Conservation (phyloP, 495 filamentous ascomycete genomes). For the Aspergillus affinis region DNA sequence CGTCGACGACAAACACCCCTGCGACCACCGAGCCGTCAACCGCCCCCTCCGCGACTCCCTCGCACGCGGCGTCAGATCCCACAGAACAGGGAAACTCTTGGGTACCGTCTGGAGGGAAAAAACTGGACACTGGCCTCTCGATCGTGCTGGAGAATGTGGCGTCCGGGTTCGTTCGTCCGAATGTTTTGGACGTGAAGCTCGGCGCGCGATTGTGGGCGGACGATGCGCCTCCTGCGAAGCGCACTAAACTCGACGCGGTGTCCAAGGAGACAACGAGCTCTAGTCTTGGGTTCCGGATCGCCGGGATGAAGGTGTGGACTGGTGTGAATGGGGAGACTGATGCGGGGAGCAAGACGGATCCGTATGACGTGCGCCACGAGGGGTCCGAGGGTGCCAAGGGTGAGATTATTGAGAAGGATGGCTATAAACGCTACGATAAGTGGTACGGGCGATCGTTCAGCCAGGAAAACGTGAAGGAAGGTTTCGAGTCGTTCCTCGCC, state of each 20-base stretch:
- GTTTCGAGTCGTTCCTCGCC: conserved; percentile 74
- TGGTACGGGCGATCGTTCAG: conserved; percentile 78
- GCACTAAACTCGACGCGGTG: conserved; percentile 75
- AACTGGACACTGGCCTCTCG: conserved; percentile 69
- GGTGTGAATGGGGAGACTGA: conserved; percentile 53
- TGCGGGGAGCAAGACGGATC: conserved; percentile 36
- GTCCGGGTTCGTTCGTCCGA: conserved; percentile 76
- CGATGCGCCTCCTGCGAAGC: conserved; percentile 74
- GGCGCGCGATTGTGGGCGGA: conserved; percentile 85
- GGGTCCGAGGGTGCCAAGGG: conserved; percentile 36
- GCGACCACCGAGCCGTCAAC: conserved; percentile 11
- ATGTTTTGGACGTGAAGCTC: conserved; percentile 94
- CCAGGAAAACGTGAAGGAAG: conserved; percentile 67
- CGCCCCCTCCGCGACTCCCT: too few relatives aligned
- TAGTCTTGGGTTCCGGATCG: conserved; percentile 80
- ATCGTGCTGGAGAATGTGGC: conserved; percentile 89
- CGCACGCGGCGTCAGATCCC: conserved; percentile 8
- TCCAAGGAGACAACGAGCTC: conserved; percentile 76
- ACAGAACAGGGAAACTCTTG: conserved; percentile 34
- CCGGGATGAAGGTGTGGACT: conserved; percentile 91
- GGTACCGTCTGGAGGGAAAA: conserved; percentile 52
- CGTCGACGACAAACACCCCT: conserved; percentile 19
- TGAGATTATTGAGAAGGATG: conserved; percentile 45
- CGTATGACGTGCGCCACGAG: conserved; percentile 43
- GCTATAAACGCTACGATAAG: conserved; percentile 81